Evolutionary conservation across 345 rosid genomes (phyloP), one percentile per base, ranked within the genome.

Genomic region (Acer saccharum): DNA sequence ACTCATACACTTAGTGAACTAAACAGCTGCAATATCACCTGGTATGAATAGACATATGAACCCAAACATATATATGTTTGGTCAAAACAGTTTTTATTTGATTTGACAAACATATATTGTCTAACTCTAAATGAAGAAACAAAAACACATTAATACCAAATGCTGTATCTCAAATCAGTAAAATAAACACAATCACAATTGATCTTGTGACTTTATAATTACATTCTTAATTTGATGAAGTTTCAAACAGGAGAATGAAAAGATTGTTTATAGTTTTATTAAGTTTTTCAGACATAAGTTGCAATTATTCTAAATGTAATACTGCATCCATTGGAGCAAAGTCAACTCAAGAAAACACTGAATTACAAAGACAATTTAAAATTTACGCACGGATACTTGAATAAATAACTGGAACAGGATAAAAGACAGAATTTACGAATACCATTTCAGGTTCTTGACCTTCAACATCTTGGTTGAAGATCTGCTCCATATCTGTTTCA

Each of bases 241-340:
- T 7, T 16, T 69, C 16, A 50, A 6, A 52, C 60, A 69, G 43
- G 35, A 69, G 48, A 13, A 35, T 8, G 11, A 32, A 69, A 23
- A 69, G 6, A 50, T 23, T 11, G 14, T 69, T 69, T 69, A 25
- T 16, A 61, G 60, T 52, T 10, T 32, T 32, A 32, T 14, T 3
- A 61, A 61, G 57, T 73, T 57, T 71, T 60, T 13, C 57, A 21
- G 14, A 44, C 20, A 41, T 60, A 41, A 12, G n/a, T 20, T 16
- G 65, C 68, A 17, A 50, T 57, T 71, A 61, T 71, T n/a, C 21
- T 48, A 55, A 72, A 50, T n/a, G 13, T 18, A 57, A 29, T 58
- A 55, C 44, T 61, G 66, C 68, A 60, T 20, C 68, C 68, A 23
- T n/a, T 48, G n/a, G 27, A n/a, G 44, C 68, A 27, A 44, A 55